These are phyloP conservation scores for Blastomyces gilchristii DNA, from an alignment of 2,329 filamentous ascomycete genomes.

Conservation along the genomic window DNA sequence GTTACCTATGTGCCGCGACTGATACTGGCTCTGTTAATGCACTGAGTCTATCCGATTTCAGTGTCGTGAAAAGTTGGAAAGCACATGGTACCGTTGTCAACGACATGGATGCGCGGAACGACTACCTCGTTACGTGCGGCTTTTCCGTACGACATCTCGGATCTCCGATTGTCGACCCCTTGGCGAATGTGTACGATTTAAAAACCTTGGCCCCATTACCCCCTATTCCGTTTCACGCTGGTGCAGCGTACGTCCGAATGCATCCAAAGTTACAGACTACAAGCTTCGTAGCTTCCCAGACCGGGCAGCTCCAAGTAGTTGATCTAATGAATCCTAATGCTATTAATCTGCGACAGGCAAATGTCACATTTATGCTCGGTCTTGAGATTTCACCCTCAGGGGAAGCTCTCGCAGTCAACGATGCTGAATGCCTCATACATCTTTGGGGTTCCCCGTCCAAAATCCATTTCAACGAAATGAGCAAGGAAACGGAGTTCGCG, in stretches of 20 bases:
- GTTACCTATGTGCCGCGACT: constrained; percentile 87
- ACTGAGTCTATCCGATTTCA: constrained; percentile 67
- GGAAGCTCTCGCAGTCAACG: constrained; percentile 71
- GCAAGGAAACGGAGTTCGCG: constrained; percentile 66
- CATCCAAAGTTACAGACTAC: constrained; percentile 93
- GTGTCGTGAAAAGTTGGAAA: constrained; percentile 76
- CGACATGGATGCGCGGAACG: constrained; percentile 94
- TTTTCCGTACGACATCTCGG: constrained; percentile 75
- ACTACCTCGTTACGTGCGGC: constrained; percentile 91
- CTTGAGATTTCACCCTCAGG: constrained; percentile 83
- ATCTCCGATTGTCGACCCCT: constrained; percentile 74
- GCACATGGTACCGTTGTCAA: constrained; percentile 82
- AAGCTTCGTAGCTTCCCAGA: constrained; percentile 83
- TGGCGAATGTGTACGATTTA: constrained; percentile 91
- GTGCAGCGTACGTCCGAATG: constrained; percentile 90
- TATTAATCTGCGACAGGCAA: constrained; percentile 73
- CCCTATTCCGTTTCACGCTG: constrained; percentile 83
- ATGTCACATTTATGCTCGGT: constrained; percentile 64
- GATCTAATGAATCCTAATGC: constrained; percentile 90
- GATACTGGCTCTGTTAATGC: constrained; percentile 73
- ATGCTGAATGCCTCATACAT: constrained; percentile 67
- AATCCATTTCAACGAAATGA: constrained; percentile 74
- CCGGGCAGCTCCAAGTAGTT: constrained; percentile 88
- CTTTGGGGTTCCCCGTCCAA: constrained; percentile 83
- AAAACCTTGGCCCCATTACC: constrained; percentile 81